Conservation (phyloP, 257 asterid species). For the Cinchona pubescens region DNA sequence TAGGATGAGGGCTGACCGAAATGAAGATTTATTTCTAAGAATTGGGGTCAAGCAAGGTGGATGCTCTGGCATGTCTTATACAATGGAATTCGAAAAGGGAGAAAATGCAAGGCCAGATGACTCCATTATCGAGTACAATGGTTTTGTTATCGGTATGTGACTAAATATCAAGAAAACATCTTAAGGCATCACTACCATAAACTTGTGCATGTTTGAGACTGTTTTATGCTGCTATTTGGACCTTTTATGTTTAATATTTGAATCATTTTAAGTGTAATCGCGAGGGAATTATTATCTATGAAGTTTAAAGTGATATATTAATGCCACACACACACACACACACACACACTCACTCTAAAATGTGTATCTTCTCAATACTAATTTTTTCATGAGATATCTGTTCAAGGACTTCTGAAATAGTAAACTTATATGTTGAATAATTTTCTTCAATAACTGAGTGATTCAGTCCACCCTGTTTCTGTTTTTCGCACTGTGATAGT, state of each 20-base stretch:
- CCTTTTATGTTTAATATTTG: neutral
- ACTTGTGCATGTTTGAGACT: neutral
- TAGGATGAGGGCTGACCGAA: slow-evolving; percentile 65
- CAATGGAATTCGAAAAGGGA: slow-evolving; percentile 88
- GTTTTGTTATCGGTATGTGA: slow-evolving; percentile 68
- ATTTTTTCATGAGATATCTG: neutral
- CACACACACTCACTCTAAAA: neutral
- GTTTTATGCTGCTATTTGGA: neutral
- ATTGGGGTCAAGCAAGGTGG: slow-evolving; percentile 99
- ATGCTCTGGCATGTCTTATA: slow-evolving; percentile 95
- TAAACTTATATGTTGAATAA: neutral
- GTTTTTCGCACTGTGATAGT: no score
- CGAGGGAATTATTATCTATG: neutral
- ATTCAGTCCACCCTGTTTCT: neutral
- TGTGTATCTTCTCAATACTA: neutral
- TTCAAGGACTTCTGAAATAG: neutral
- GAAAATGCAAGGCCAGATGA: slow-evolving; percentile 76
- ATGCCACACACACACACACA: neutral
- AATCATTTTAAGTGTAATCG: neutral
- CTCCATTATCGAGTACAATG: slow-evolving; percentile 78
- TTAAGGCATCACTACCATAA: neutral
- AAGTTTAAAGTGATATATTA: neutral
- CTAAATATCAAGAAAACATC: neutral
- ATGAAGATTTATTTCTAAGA: slow-evolving; percentile 73
- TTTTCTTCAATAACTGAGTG: neutral